Evolutionary conservation across 768 basidiomycete genomes (phyloP).

Genomic region (Lentinula boryana): DNA sequence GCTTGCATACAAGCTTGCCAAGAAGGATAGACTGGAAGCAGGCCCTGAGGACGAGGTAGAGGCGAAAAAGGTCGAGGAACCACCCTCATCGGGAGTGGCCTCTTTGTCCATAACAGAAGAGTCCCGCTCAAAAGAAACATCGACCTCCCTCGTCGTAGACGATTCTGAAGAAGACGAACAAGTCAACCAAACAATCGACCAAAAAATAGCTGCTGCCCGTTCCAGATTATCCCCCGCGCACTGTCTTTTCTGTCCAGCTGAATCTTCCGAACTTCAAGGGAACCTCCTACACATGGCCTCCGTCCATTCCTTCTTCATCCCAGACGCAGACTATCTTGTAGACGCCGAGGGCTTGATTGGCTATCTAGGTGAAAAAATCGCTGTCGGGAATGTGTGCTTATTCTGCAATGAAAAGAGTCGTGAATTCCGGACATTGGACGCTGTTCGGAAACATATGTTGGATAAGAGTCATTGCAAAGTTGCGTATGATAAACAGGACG

Average conservation of each 20-base stretch:
- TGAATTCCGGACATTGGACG: conserved; percentile 80
- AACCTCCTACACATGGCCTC: conserved; percentile 85
- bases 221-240: conserved; percentile 52
- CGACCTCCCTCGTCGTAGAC: conserved; percentile 20
- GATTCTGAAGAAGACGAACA: conserved; percentile 38
- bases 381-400: conserved; percentile 89
- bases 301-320: conserved; percentile 91
- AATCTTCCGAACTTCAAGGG: conserved; percentile 45
- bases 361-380: conserved; percentile 90
- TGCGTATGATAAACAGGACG: conserved; percentile 75
- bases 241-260: conserved; percentile 82
- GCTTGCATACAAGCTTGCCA: background rate
- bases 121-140: background rate
- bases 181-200: conserved; percentile 55
- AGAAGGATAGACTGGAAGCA: conserved; percentile 9
- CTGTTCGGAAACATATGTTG: conserved; percentile 91
- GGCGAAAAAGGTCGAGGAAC: conserved; percentile 5
- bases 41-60: conserved; percentile 14
- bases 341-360: conserved; percentile 76
- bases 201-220: conserved; percentile 68
- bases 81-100: conserved; percentile 10
- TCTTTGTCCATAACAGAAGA: background rate
- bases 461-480: conserved; percentile 98
- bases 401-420: conserved; percentile 80
- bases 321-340: conserved; percentile 85